Base-by-base conservation (phyloP, 169 alveolate species). In the Plasmodium relictum region DNA sequence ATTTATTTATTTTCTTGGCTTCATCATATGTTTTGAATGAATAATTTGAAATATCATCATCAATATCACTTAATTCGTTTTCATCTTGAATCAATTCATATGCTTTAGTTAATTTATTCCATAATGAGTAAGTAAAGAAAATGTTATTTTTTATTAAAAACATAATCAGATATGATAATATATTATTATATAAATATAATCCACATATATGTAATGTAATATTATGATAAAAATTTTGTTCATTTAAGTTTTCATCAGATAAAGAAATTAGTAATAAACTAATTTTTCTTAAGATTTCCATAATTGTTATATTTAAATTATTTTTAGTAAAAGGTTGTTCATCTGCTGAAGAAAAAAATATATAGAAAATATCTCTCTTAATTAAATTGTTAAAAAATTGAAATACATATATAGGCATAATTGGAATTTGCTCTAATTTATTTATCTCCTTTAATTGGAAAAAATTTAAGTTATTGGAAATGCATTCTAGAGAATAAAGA, bases 371-470 rank as follows among this genome's bases (percentile, higher is more conserved):
- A 24, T 78, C 89, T 42, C 74, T 78, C 58, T 44, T 78, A 18
- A 78, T 78, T 44, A 78, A 61, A 50, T 78, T 78, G 56, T 39
- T 78, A 41, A 78, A 78, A 78, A 78, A 78, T 44, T 78, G 89
- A 62, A 78, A 63, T n/a, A 66, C 61, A 58, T 78, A 78, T 44
- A 78, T 58, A 5, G 89, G 89, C 7, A 50, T 48, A 56, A 44
- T 31, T 22, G 62, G 63, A 16, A 78, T 42, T 59, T 78, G 63
- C 22, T 78, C 89, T 56, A 63, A 14, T 37, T 63, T 31, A n/a
- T 54, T 14, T 4, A 45, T 63, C 59, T 65, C 89, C 41, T 56
- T 52, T 58, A 78, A 56, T 14, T 66, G 76, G 52, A 78, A 78
- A 31, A 78, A 26, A 12, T 78, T 45, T 45, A 78, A 65, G 2